Evolutionary conservation across 106 monocot species (phyloP).

Genomic region (Allium sativum): DNA sequence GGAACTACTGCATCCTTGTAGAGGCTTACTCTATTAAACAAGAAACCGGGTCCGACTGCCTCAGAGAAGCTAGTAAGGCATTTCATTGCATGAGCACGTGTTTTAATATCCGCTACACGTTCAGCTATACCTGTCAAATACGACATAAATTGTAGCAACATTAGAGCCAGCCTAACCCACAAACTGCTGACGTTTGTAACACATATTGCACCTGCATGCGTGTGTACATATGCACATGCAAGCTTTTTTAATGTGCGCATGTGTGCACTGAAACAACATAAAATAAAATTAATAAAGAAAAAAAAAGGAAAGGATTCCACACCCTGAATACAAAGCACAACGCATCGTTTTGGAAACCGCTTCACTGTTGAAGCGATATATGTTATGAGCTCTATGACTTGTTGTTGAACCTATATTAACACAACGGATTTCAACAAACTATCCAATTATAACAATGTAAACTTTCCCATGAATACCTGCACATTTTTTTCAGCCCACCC

Average conservation of each 20-base stretch:
- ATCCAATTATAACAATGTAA: background rate
- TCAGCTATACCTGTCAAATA: conserved; percentile 67
- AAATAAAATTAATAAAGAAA: background rate
- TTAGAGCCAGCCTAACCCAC: too few species aligned
- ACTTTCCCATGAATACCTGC: conserved; percentile 33
- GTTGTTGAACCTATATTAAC: conserved; percentile 77
- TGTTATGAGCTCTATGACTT: conserved; percentile 82
- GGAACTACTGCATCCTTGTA: background rate
- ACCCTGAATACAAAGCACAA: conserved; percentile 85
- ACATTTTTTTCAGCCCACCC: conserved; percentile 99
- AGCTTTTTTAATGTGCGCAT: background rate
- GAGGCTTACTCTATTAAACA: conserved; percentile 79
- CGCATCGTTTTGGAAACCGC: conserved; percentile 86
- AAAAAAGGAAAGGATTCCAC: background rate
- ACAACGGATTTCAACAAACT: conserved; percentile 1
- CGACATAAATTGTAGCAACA: too few species aligned
- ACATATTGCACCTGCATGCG: too few species aligned
- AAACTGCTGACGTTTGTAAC: too few species aligned
- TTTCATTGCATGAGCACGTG: conserved; percentile 91
- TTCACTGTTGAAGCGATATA: conserved; percentile 73
- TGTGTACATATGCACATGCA: background rate
- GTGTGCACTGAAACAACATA: background rate
- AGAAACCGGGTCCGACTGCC: conserved; percentile 93
- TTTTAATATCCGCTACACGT: conserved; percentile 98
- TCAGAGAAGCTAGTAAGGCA: conserved; percentile 93